Evolutionary conservation across 23 red algal species (phyloP), one percentile per base, ranked within the genome.

Genomic region (Gracilariopsis chorda): DNA sequence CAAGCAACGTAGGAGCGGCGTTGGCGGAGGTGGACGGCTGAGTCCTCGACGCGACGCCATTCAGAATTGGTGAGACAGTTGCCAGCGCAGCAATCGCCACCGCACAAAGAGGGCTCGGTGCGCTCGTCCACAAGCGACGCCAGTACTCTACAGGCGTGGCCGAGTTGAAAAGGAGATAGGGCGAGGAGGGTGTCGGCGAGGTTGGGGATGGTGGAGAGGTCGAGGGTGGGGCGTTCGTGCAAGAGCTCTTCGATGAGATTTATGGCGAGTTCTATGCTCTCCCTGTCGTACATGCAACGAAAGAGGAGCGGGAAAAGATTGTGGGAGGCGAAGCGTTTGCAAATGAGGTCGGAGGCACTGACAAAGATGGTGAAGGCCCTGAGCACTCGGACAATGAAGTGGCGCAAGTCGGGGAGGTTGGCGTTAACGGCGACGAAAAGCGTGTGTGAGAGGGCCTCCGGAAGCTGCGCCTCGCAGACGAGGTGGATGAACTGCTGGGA

Each of bases 241-340:
- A 92, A 55, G 29, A 81, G 34, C 39, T 92, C 88, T 81, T 92
- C 88, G 16, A 82, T 69, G 65, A 92, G 60, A 39, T 47, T 55
- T 53, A 92, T 44, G 45, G 88, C 37, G 27, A 83, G 51, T 14
- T 92, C 88, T 51, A 58, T 70, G 68, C 61, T 69, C 9, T 77
- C 55, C 46, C 53, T 48, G 72, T 58, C 24, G 85, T 48, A 69
- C 64, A 89, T 89, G 23, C 61, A 42, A 69, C 49, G 29, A 33
- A 89, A 78, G 85, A 77, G 68, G 16, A 89, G 85, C 14, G 85
- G 70, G 69, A 89, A 73, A 20, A 73, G 47, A 23, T 73, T 73
- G 67, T 73, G 67, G 20, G 67, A 73, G 28, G 67, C 67, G 40
- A 73, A 73, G 13, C 67, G 67, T 8, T 13, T 36, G 28, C 67